phyloP scores from a whole-genome alignment of 2,329 filamentous ascomycete species.

The Colletotrichum lini region DNA sequence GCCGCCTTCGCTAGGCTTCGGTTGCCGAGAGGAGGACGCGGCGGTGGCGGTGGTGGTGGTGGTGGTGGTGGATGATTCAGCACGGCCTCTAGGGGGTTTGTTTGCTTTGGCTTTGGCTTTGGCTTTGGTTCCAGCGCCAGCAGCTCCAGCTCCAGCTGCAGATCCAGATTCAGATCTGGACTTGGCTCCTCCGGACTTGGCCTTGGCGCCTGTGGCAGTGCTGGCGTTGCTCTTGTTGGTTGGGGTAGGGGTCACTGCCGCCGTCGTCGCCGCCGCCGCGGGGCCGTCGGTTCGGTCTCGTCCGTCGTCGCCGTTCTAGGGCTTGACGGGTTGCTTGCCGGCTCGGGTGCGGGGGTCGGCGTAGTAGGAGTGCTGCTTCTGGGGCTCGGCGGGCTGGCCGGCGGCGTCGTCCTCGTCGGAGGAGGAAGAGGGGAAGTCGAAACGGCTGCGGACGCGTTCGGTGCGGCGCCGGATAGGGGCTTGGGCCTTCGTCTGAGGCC shows the following conservation, averaged over 20 bases:
- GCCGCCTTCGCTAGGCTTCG: not conserved
- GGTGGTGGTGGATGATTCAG: conserved; percentile 11
- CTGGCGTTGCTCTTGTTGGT: too few species aligned
- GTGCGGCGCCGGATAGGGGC: not conserved
- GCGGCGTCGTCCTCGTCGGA: conserved; percentile 4
- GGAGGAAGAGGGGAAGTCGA: conserved; percentile 1
- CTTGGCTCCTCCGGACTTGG: not conserved
- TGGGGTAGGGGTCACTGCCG: not conserved
- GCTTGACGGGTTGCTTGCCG: conserved; percentile 30
- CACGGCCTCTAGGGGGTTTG: not conserved
- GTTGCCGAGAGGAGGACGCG: conserved; percentile 10
- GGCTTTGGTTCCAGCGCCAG: too few species aligned
- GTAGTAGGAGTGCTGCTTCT: conserved; percentile 1
- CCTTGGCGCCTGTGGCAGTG: not conserved
- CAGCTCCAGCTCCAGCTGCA: not conserved
- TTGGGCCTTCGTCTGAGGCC: not conserved
- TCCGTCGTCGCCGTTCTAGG: conserved; percentile 26
- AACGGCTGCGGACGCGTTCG: not conserved
- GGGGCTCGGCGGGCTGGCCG: not conserved
- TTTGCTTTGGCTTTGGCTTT: not conserved
- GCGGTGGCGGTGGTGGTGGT: not conserved
- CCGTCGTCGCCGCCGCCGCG: not conserved
- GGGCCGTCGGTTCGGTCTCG: not conserved
- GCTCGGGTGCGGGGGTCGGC: conserved; percentile 4
- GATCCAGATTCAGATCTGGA: not conserved